phyloP scores from a whole-genome alignment of 371 early-diverging fungal genomes.

The Apophysomyces trapeziformis region DNA sequence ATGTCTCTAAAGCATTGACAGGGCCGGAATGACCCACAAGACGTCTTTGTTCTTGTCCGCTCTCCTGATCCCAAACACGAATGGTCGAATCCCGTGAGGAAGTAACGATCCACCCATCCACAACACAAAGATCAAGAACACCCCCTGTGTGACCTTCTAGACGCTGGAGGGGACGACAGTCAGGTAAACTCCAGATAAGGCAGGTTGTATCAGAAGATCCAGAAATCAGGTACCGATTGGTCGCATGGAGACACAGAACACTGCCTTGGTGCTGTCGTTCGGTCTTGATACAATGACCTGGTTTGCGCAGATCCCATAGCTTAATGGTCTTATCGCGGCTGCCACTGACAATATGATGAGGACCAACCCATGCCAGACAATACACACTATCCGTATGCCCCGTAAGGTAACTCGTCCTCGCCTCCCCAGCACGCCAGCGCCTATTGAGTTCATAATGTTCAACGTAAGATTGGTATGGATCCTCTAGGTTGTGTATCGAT shows the following conservation, averaged over 20 bases:
- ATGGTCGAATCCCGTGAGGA: slow-evolving; percentile 78
- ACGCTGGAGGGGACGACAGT: slow-evolving; percentile 38
- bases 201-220: slow-evolving; percentile 93
- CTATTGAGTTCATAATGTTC: slow-evolving; percentile 28
- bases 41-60: slow-evolving; percentile 61
- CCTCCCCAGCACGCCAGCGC: slow-evolving; percentile 46
- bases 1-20: slow-evolving; percentile 86
- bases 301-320: slow-evolving; percentile 72
- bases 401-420: slow-evolving; percentile 44
- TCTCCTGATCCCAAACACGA: slow-evolving; percentile 50
- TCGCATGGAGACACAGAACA: slow-evolving; percentile 84
- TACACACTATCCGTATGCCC: slow-evolving; percentile 96
- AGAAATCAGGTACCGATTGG: slow-evolving; percentile 84
- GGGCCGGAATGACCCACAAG: slow-evolving; percentile 85
- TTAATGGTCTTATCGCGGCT: slow-evolving; percentile 91
- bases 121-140: slow-evolving; percentile 84
- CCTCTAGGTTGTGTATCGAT: not conserved
- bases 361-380: slow-evolving; percentile 79
- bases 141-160: slow-evolving; percentile 77
- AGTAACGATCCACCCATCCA: slow-evolving; percentile 69
- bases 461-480: slow-evolving; percentile 27
- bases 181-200: slow-evolving; percentile 82
- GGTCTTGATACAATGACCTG: slow-evolving; percentile 16
- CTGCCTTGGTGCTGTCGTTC: slow-evolving; percentile 77
- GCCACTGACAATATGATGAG: slow-evolving; percentile 82